Conservation (phyloP, 164 flowering plant species). For the Brasenia schreberi region DNA sequence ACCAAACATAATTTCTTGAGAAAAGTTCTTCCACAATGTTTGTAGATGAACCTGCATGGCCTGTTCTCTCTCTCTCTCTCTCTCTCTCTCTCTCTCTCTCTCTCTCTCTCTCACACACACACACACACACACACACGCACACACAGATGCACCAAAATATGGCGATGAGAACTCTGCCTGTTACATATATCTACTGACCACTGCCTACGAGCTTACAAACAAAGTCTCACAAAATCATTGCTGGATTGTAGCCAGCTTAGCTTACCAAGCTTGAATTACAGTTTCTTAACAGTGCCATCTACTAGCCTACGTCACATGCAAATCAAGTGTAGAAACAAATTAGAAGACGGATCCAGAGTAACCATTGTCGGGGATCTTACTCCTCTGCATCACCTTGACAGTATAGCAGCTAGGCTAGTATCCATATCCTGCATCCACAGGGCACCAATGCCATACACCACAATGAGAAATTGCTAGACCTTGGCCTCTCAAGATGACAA, state of each 20-base stretch:
- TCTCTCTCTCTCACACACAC: no score
- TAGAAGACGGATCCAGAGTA: background rate
- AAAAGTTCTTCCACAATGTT: no score
- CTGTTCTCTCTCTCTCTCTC: no score
- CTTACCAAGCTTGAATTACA: background rate
- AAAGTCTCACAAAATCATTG: background rate
- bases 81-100: no score
- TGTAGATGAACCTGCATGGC: no score
- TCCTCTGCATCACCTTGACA: background rate
- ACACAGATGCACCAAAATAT: background rate
- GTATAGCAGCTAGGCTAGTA: slow-evolving; percentile 6
- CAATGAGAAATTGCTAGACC: no score
- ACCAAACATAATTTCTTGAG: no score
- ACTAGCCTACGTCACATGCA: background rate
- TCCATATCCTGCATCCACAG: slow-evolving; percentile 15
- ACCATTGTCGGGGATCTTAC: background rate
- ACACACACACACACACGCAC: no score
- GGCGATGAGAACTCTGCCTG: background rate
- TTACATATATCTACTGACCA: background rate
- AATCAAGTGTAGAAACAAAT: background rate
- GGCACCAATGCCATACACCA: background rate
- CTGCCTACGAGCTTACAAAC: background rate
- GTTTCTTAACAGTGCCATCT: background rate
- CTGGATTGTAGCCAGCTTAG: background rate
- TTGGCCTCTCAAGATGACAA: background rate